Evolutionary conservation across 805 yeast species (phyloP).

Genomic region (Kazachstania psychrophila): DNA sequence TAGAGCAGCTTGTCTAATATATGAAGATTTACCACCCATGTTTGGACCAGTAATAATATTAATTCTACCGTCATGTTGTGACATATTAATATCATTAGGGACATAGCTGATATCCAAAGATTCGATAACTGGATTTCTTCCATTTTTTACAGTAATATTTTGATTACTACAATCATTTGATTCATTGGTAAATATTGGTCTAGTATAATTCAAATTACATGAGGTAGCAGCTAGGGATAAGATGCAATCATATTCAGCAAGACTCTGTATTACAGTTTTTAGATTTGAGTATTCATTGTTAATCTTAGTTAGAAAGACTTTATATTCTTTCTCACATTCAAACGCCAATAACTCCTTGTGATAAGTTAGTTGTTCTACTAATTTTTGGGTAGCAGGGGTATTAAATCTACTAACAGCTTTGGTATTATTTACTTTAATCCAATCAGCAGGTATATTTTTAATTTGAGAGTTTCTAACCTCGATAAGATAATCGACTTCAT

Average conservation of each 20-base stretch:
- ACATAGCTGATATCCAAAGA: slow-evolving; percentile 43
- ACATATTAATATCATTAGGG: slow-evolving; percentile 54
- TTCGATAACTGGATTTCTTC: slow-evolving; percentile 64
- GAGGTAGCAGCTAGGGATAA: slow-evolving; percentile 58
- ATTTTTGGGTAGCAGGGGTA: slow-evolving; percentile 45
- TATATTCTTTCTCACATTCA: slow-evolving; percentile 23
- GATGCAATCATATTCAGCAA: slow-evolving; percentile 58
- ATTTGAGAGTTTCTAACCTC: slow-evolving; percentile 59
- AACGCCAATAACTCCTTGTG: slow-evolving; percentile 42
- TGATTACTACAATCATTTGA: slow-evolving; percentile 27
- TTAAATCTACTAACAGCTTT: slow-evolving; percentile 62
- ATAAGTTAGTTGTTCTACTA: slow-evolving; percentile 49
- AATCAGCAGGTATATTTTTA: slow-evolving; percentile 54
- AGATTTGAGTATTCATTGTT: slow-evolving; percentile 32
- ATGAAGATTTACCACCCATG: slow-evolving; percentile 57
- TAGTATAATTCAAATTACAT: slow-evolving; percentile 35
- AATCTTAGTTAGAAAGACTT: slow-evolving; percentile 32
- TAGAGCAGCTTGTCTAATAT: slow-evolving; percentile 43
- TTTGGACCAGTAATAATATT: slow-evolving; percentile 58
- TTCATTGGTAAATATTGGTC: slow-evolving; percentile 39
- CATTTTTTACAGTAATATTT: slow-evolving; percentile 41
- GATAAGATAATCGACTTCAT: slow-evolving; percentile 61
- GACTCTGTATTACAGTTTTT: slow-evolving; percentile 35
- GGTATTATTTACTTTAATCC: slow-evolving; percentile 71
- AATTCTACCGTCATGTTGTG: slow-evolving; percentile 38